These are phyloP conservation scores for Macrolepiota albuminosa DNA, from an alignment of 768 basidiomycete genomes.

Conservation along the genomic window DNA sequence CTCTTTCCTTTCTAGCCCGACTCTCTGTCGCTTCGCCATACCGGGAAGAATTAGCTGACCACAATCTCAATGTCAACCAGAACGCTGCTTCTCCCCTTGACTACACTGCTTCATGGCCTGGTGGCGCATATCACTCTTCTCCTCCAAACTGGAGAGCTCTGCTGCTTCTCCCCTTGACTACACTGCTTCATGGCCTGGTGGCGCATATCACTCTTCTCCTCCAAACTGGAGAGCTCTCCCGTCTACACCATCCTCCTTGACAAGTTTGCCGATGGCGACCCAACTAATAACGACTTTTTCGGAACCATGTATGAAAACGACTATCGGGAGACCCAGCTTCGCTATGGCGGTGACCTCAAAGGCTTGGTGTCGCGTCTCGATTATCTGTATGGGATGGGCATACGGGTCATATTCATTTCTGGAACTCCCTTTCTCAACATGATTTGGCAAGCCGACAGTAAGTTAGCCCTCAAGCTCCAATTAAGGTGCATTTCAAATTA, in stretches of 20 bases:
- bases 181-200: conserved; percentile 50
- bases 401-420: conserved; percentile 81
- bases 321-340: conserved; percentile 83
- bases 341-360: conserved; percentile 85
- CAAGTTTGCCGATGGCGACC: conserved; percentile 94
- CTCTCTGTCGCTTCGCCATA: conserved; percentile 59
- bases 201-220: conserved; percentile 74
- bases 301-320: conserved; percentile 76
- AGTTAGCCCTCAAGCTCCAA: conserved; percentile 25
- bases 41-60: conserved; percentile 56
- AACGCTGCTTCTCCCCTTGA: conserved; percentile 62
- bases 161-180: conserved; percentile 68
- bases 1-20: conserved; percentile 32
- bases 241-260: conserved; percentile 82
- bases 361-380: conserved; percentile 74
- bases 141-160: conserved; percentile 83
- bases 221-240: conserved; percentile 77
- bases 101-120: conserved; percentile 58
- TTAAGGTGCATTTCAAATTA: neutral
- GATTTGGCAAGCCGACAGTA: conserved; percentile 96
- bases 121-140: conserved; percentile 68
- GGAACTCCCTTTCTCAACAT: conserved; percentile 93
- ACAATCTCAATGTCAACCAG: conserved; percentile 78
- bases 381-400: conserved; percentile 88
- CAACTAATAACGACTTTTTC: conserved; percentile 89